Base-by-base conservation (phyloP, 1,284 basidiomycete species). In the Moesziomyces sp. region DNA sequence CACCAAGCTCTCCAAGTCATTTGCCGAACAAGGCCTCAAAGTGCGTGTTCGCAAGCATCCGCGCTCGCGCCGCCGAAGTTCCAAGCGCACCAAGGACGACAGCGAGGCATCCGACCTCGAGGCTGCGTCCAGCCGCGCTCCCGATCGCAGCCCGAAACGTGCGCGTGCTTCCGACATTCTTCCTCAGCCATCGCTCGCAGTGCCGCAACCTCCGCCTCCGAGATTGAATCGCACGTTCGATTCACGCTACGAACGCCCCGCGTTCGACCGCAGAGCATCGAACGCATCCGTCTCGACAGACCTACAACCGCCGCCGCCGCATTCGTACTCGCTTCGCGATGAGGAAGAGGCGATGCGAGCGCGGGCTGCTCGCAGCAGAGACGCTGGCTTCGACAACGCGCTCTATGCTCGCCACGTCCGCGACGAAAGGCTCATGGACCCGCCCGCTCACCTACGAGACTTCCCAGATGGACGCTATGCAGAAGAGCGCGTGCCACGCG, bases 41-140 rank as follows among this genome's bases (percentile, higher is more conserved):
- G 76, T 82, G 5, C 79, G 80, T 13, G 79, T 82, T n/a, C 79
- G 80, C 55, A 82, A 81, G 58, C 76, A 82, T 43, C 77, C 79
- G 5, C 58, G 80, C 13, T 66, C 61, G 3, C 53, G 76, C 21
- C 60, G 74, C 24, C 38, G 68, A 35, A 50, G 64, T 23, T 71
- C 73, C 13, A 75, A 75, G 38, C 46, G 73, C 1, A 49, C 56
- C 5, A 75, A 72, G 51, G 68, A 71, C 28, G 64, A 68, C 23
- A 72, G 73, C 58, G 73, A 75, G 40, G 67, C 48, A 30, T 71
- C 68, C 16, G 73, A 75, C 42, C 51, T 19, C 28, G 66, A 69
- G 16, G 23, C 47, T 13, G 38, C 48, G 4, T 40, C 38, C 38
- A 40, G 38, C 16, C 52, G 53, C 19, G 53, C 59, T 6, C 49